Base-by-base conservation (phyloP, 257 asterid genomes). In the Gentiana macrophylla region DNA sequence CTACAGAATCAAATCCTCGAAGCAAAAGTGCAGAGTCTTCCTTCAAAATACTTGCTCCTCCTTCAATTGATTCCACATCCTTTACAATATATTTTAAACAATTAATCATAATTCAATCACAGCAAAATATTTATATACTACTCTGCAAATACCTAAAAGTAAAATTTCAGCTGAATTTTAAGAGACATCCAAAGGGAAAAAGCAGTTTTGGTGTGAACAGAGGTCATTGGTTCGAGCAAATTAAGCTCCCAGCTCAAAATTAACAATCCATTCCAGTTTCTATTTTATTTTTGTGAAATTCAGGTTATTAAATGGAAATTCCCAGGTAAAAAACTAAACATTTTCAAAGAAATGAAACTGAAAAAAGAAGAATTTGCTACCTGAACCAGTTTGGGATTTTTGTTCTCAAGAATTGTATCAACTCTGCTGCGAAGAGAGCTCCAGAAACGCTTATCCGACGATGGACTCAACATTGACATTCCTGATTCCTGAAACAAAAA, bases 361-460 rank as follows among this genome's bases (percentile, higher is more conserved):
- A 35, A 35, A n/a, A 8, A 51, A 59, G 43, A 56, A 56, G 32
- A 32, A 6, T 13, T 59, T 63, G 73, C 87, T 75, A 13, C 41
- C 58, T 63, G 63, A 62, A 70, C 82, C 7, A 35, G 10, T 10
- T 13, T 12, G 8, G 80, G 76, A 44, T 63, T 76, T 34, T 74
- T 78, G 66, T 77, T 77, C 75, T 87, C 93, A 3, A 84, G 75
- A 8, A 84, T 77, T 10, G 77, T 62, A 49, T 91, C 95, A 37
- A 80, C 70, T 7, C 97, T 80, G 77, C 74, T 76, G 32, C 78
- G 80, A 5, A 91, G 93, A 34, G 76, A 56, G 79, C 95, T 84
- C 98, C 98, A 87, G 64, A 72, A 82, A 37, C 84, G 86, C 78
- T 78, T 73, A 56, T 91, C 96, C 12, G 96, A 81, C 33, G 88